Percentiles rank a stretch among this genome's conserved stretches.
These are phyloP conservation scores for Populus deltoides DNA, from an alignment of 345 rosid species.

Conservation along the genomic window DNA sequence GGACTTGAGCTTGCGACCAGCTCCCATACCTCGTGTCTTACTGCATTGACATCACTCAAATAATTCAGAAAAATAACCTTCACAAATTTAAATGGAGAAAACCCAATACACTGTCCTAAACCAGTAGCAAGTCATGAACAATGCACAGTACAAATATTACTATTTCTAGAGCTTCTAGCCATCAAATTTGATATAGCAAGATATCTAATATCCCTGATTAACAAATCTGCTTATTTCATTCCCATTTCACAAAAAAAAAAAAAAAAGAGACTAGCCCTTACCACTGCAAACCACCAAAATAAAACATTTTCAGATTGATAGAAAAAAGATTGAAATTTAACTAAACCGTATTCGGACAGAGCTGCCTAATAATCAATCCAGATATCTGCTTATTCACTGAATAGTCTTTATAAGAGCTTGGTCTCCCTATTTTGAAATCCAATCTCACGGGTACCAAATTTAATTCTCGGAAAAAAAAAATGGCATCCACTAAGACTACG, in stretches of 20 bases:
- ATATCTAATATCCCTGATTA: neutral
- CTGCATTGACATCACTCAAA: conserved; percentile 20
- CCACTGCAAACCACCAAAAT: neutral
- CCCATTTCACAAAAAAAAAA: neutral
- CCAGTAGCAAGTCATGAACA: neutral
- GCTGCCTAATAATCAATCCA: neutral
- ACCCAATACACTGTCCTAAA: neutral
- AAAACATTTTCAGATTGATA: neutral
- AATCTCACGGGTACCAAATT: neutral
- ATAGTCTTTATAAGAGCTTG: too few species aligned
- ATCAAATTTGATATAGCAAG: neutral
- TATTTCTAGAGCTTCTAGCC: neutral
- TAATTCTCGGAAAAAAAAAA: neutral
- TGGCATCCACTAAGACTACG: neutral
- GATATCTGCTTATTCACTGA: neutral
- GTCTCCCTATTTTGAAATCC: neutral
- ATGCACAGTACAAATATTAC: neutral
- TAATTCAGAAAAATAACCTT: neutral
- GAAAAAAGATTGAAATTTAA: neutral
- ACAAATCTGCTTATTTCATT: neutral
- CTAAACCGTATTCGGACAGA: neutral
- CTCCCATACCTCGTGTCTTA: conserved; percentile 77
- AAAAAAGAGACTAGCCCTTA: neutral
- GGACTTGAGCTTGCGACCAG: conserved; percentile 72
- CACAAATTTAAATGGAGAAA: neutral